Conservation (phyloP, 176 grass and related monocot species). For the Pharus latifolius region DNA sequence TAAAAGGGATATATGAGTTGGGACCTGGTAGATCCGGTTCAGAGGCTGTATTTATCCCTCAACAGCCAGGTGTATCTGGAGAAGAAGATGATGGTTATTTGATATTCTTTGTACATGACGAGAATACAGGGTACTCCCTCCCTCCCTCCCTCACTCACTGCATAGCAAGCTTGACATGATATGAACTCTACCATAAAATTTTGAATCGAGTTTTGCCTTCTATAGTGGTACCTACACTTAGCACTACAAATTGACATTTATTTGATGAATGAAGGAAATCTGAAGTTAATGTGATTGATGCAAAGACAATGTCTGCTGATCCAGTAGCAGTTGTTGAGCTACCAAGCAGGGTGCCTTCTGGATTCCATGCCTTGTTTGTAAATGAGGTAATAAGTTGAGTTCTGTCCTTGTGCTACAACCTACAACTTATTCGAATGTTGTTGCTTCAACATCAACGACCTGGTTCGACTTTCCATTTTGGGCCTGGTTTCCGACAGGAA, state of each 20-base stretch:
- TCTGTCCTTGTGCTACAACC: background rate
- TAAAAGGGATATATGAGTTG: constrained; percentile 61
- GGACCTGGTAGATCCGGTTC: constrained; percentile 67
- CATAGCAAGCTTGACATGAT: background rate
- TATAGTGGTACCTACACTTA: background rate
- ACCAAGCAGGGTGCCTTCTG: constrained; percentile 68
- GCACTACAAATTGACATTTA: background rate
- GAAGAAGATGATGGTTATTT: constrained; percentile 92
- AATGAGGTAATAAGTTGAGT: constrained; percentile 35
- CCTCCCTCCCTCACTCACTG: background rate
- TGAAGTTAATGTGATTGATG: constrained; percentile 80
- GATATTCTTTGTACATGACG: constrained; percentile 82
- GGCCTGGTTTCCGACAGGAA: too few species aligned
- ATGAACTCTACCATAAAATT: too few species aligned
- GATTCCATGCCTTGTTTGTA: constrained; percentile 92
- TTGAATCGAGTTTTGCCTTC: too few species aligned
- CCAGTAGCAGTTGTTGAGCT: constrained; percentile 78
- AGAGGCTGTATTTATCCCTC: constrained; percentile 84
- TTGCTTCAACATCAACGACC: too few species aligned
- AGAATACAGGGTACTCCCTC: constrained; percentile 67
- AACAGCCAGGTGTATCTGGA: constrained; percentile 37
- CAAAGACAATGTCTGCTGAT: constrained; percentile 83
- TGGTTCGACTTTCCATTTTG: too few species aligned
- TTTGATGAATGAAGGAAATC: constrained; percentile 55
- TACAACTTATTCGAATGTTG: background rate